phyloP scores from a whole-genome alignment of 768 basidiomycete genomes.

The Phaeolepiota aurea region DNA sequence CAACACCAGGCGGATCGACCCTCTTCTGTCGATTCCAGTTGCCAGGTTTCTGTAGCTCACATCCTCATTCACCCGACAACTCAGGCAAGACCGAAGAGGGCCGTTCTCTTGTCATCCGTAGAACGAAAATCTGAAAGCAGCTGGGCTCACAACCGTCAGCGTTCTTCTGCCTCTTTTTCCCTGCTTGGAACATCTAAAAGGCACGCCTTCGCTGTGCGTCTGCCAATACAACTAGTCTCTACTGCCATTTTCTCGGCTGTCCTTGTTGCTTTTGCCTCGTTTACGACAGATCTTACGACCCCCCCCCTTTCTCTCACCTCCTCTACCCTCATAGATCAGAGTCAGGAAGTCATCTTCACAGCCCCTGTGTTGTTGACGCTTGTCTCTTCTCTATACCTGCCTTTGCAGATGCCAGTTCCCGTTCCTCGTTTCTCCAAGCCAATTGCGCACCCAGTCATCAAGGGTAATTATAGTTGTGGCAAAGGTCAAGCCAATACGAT shows the following conservation, averaged over 20 bases:
- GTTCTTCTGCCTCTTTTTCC: conserved; percentile 17
- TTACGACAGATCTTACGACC: conserved; percentile 76
- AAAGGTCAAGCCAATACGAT: conserved; percentile 36
- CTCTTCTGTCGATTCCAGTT: conserved; percentile 40
- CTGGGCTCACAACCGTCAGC: conserved; percentile 20
- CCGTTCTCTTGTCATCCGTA: conserved; percentile 18
- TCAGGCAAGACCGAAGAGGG: conserved; percentile 36
- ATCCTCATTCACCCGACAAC: conserved; percentile 23
- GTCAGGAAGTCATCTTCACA: conserved; percentile 30
- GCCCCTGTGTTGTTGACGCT: conserved; percentile 35
- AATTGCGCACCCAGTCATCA: conserved; percentile 58
- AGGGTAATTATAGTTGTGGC: conserved; percentile 36
- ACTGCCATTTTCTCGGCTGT: conserved; percentile 22
- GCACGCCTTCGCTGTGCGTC: conserved; percentile 93
- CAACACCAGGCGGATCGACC: conserved; percentile 42
- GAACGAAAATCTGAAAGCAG: conserved; percentile 15
- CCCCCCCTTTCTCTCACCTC: conserved; percentile 24
- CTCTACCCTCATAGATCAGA: conserved; percentile 31
- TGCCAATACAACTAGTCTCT: conserved; percentile 38
- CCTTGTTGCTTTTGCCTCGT: conserved; percentile 20
- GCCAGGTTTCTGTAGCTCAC: conserved; percentile 28
- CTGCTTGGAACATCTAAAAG: conserved; percentile 49
- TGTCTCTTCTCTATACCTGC: conserved; percentile 27
- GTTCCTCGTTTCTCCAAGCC: conserved; percentile 56
- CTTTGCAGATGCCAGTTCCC: conserved; percentile 80